Percentiles rank a stretch among this genome's conserved stretches.
Evolutionary conservation across 2,329 filamentous ascomycete genomes (phyloP).

Genomic region (Mycosphaerella sp.): DNA sequence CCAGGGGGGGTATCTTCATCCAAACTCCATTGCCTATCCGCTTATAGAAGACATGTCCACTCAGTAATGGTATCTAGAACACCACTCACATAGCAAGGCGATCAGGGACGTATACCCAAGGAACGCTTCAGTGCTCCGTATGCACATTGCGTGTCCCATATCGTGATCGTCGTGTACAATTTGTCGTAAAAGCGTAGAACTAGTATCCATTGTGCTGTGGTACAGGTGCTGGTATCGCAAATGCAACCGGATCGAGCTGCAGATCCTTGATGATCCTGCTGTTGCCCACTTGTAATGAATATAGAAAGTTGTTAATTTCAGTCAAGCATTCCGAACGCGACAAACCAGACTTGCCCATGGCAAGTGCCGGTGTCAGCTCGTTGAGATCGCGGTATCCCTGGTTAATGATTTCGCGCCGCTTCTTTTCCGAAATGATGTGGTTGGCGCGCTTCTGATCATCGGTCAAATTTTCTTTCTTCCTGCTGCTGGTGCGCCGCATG

Average conservation of each 20-base stretch:
- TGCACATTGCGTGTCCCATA: neutral
- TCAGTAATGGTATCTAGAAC: neutral
- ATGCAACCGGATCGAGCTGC: slow-evolving; percentile 3
- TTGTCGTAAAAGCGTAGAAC: neutral
- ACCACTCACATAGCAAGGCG: too few relatives aligned
- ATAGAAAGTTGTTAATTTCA: slow-evolving; percentile 13
- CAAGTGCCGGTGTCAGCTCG: slow-evolving; percentile 68
- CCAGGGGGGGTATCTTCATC: neutral
- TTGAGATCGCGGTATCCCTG: slow-evolving; percentile 78
- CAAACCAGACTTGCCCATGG: slow-evolving; percentile 74
- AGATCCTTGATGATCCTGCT: slow-evolving; percentile 7
- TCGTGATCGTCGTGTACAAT: neutral
- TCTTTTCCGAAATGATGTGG: slow-evolving; percentile 63
- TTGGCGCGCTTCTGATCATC: slow-evolving; percentile 68
- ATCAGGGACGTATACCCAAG: too few relatives aligned
- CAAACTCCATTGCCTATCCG: neutral
- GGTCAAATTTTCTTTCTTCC: slow-evolving; percentile 35
- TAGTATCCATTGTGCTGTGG: slow-evolving; percentile 3
- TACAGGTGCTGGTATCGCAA: neutral
- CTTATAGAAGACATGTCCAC: neutral
- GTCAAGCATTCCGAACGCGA: slow-evolving; percentile 13
- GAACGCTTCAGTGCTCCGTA: too few relatives aligned
- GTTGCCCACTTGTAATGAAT: slow-evolving; percentile 4
- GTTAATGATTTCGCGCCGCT: slow-evolving; percentile 68
- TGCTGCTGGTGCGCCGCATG: neutral